phyloP scores from a whole-genome alignment of 78 protist genomes.

The slime mould (Dictyostelium discoideum) region DNA sequence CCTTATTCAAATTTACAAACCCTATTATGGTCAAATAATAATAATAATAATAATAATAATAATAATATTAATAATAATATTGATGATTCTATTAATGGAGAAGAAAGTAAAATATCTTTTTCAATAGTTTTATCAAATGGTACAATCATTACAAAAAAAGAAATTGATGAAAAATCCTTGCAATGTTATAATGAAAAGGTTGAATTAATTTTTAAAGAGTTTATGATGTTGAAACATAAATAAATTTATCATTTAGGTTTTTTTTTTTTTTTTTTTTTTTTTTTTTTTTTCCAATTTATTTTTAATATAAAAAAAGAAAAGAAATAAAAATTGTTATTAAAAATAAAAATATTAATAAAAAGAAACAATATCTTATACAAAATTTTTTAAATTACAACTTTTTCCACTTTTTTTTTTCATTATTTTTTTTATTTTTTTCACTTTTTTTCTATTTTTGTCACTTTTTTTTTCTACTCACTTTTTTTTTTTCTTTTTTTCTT shows the following conservation, averaged over 20 bases:
- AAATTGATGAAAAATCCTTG: background rate
- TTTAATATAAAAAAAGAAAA: too few relatives aligned
- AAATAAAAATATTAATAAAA: too few relatives aligned
- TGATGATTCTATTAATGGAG: background rate
- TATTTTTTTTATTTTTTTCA: too few relatives aligned
- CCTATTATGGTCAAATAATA: background rate
- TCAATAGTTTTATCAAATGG: background rate
- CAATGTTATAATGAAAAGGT: slow-evolving; percentile 12
- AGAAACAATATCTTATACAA: background rate
- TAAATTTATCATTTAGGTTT: background rate
- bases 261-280: too few relatives aligned
- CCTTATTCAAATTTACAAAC: slow-evolving; percentile 1
- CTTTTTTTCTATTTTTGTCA: too few relatives aligned
- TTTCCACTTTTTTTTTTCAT: too few relatives aligned
- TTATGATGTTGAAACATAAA: background rate
- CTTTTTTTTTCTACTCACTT: too few relatives aligned
- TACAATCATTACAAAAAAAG: background rate
- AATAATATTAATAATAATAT: background rate
- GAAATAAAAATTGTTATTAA: too few relatives aligned
- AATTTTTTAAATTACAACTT: too few relatives aligned
- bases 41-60: background rate
- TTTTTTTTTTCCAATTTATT: too few relatives aligned
- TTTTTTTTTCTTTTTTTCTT: too few relatives aligned
- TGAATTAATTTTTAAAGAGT: background rate
- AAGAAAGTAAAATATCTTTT: slow-evolving; percentile 10